Evolutionary conservation across 306 rosid species (phyloP).

Genomic region (Casuarina glauca): DNA sequence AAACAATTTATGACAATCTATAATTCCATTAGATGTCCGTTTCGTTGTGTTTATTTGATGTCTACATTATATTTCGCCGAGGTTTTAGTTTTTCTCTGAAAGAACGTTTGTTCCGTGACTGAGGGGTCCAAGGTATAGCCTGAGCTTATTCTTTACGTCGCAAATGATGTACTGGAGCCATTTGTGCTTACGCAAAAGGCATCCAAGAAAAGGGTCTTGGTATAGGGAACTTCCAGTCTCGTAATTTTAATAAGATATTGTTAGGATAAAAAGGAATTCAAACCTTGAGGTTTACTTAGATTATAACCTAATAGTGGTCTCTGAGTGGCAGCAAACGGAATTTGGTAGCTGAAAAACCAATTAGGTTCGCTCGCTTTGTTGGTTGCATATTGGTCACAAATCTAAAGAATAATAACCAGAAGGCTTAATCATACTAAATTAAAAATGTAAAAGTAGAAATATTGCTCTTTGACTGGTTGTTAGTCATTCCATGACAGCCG

Average conservation of each 20-base stretch:
- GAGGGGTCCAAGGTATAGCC: background rate
- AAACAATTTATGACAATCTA: background rate
- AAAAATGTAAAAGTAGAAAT: background rate
- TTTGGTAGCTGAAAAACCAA: background rate
- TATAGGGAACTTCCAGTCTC: background rate
- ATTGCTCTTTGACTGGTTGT: background rate
- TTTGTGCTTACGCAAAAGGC: background rate
- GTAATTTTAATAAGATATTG: background rate
- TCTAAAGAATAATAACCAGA: background rate
- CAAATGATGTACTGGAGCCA: background rate
- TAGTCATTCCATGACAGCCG: background rate
- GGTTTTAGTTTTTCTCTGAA: background rate
- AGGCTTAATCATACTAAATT: background rate
- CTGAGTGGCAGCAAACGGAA: background rate
- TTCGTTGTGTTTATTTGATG: background rate
- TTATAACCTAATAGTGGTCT: background rate
- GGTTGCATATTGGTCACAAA: constrained; percentile 5
- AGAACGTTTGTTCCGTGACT: background rate
- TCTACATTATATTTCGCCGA: background rate
- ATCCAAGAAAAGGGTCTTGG: background rate
- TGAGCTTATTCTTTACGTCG: background rate
- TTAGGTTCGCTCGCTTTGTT: background rate
- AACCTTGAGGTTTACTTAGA: background rate
- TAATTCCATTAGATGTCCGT: background rate
- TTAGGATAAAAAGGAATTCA: background rate